A percentile compares a stretch with the other conserved stretches of the same genome.
phyloP scores from a whole-genome alignment of 495 filamentous ascomycete genomes.

The Bacidia gigantensis region DNA sequence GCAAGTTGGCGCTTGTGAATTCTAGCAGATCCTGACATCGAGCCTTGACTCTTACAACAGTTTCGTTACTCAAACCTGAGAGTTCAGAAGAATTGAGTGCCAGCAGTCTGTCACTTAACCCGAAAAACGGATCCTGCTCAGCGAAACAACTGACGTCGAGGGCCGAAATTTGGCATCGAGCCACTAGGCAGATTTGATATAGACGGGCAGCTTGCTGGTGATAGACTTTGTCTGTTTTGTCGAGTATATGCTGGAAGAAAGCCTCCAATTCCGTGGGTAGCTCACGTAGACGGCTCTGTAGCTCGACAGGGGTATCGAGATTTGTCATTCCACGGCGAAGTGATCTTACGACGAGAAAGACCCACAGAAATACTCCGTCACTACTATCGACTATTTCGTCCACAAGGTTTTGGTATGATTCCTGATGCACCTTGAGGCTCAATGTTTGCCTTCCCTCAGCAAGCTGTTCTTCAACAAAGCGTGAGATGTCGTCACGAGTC shows the following conservation, averaged over 20 bases:
- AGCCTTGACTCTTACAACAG: too few relatives aligned
- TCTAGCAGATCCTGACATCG: too few relatives aligned
- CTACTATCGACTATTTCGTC: background rate
- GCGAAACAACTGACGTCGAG: too few relatives aligned
- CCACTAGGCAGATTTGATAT: too few relatives aligned
- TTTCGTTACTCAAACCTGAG: too few relatives aligned
- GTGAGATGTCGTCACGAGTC: too few relatives aligned
- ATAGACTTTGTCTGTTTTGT: conserved; percentile 2
- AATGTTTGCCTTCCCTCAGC: background rate
- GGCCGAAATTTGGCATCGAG: too few relatives aligned
- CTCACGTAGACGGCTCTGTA: conserved; percentile 15
- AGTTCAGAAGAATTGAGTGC: too few relatives aligned
- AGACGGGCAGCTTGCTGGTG: too few relatives aligned
- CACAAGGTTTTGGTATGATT: background rate
- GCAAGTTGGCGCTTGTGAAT: too few relatives aligned
- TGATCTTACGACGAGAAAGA: conserved; percentile 17
- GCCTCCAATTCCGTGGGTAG: conserved; percentile 20
- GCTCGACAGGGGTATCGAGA: conserved; percentile 12
- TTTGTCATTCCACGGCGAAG: conserved; percentile 13
- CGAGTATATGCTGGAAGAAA: conserved; percentile 20
- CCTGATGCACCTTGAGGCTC: background rate
- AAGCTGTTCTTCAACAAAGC: background rate
- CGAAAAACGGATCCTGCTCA: too few relatives aligned
- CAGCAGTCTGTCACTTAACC: too few relatives aligned
- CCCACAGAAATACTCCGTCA: background rate